Base-by-base conservation (phyloP, 805 yeast genomes). In the Sugiyamaella valdiviana region DNA sequence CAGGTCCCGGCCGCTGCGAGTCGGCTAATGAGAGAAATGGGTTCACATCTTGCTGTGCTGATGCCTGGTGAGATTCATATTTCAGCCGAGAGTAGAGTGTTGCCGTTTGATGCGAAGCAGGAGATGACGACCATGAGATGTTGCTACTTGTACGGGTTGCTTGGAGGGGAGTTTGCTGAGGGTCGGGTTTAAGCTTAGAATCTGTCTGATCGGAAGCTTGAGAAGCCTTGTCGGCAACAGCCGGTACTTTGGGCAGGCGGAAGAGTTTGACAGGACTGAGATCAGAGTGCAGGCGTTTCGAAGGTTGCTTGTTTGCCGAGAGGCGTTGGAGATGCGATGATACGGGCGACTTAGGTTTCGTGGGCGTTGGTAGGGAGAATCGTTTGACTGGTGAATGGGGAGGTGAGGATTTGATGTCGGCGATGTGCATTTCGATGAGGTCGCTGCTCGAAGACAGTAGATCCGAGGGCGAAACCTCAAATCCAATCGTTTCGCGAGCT, bases 71-170 rank as follows among this genome's bases (percentile, higher is more conserved):
- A n/a, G n/a, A n/a, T n/a, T 19, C 26, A 14, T n/a, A 16, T 6
- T 39, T 39, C 15, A 15, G 15, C 24, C 24, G 14, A 15, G 44
- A 9, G 15, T 21, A 15, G 7, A 49, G n/a, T 22, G 56, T 48
- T 14, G 44, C 53, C 2, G 50, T 52, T 22, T 39, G 26, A 32
- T 52, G 57, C 15, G 19, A 51, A 15, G 40, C 54, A 3, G 57
- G 56, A 5, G 57, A 54, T 7, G 52, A 39, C 1, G 58, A 55
- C 57, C 57, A 53, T 9, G 32, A 26, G 32, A 26, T n/a, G 14
- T 12, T n/a, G 32, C 32, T 26, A 7, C 32, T 26, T 26, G 32
- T 26, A 10, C 32, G 32, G 14, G 32, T 10, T 7, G 6, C 14
- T 26, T 10, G 10, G 3, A 26, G 32, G 32, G n/a, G 32, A 26